Conservation (phyloP, 257 asterid genomes). For the Solanum gandarillasii region DNA sequence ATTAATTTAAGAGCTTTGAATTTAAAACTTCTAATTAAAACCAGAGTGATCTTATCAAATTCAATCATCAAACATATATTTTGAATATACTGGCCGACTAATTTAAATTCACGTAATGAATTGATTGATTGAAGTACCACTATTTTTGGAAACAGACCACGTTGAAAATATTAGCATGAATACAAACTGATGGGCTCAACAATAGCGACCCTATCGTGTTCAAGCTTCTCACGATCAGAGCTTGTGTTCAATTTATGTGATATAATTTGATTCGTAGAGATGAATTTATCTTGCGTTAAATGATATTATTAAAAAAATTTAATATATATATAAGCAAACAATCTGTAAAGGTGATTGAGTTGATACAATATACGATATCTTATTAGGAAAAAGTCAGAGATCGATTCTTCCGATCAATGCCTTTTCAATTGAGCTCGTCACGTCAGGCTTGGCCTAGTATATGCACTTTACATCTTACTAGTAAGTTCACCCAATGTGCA, state of each 20-base stretch:
- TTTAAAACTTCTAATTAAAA: background rate
- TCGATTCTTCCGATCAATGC: rapidly evolving
- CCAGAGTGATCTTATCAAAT: background rate
- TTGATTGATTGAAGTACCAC: background rate
- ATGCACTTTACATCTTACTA: too few relatives aligned
- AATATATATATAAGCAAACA: too few relatives aligned
- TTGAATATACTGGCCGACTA: rapidly evolving
- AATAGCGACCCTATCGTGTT: background rate
- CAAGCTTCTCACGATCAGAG: background rate
- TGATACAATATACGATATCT: background rate
- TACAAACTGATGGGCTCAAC: background rate
- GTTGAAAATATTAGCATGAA: background rate
- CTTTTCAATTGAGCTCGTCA: background rate
- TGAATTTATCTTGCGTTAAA: background rate
- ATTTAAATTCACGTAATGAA: background rate
- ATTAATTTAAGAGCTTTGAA: background rate
- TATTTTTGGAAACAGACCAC: background rate
- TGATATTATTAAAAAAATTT: too few relatives aligned
- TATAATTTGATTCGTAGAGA: background rate
- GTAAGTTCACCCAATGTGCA: background rate
- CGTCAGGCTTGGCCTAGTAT: background rate
- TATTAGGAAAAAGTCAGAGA: background rate
- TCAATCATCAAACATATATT: background rate
- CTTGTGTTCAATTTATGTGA: background rate
- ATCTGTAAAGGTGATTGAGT: background rate